Base-by-base conservation (phyloP, 2,329 filamentous ascomycete species). In the Phyllosticta ampelicida region DNA sequence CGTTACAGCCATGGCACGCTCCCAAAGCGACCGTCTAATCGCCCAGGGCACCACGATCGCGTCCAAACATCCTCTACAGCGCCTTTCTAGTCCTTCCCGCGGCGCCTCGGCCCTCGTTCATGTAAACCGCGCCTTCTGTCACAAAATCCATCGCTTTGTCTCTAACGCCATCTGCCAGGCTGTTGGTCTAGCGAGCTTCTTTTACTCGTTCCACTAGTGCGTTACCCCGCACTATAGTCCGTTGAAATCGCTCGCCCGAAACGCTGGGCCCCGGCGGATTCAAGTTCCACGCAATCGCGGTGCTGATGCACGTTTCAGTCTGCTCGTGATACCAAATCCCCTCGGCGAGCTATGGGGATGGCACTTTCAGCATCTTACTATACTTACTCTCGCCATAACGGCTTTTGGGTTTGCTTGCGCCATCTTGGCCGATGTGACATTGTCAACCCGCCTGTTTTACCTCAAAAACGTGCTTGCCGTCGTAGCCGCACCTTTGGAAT, bases 341-440 rank as follows among this genome's bases (percentile, higher is more conserved):
- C 29, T 59, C 48, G 48, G 19, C 53, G 57, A 52, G 13, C 48
- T 53, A n/a, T 59, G 53, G 64, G 86, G 86, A 59, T 85, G 85
- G 73, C 80, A 87, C 66, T 80, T 84, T 62, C 84, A 88, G 69
- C 89, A 86, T 66, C 78, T 90, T 29, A 90, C 86, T 63, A 89
- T 89, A 21, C 51, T 48, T 53, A 53, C 53, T n/a, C 78, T 90
- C 50, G 74, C 78, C 1, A 73, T 86, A 21, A 79, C 85, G 0
- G 77, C 81, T 10, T 63, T 78, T 51, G 86, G 83, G 54, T 89
- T 89, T 68, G 63, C 71, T 54, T 71, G 80, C 23, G 87, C 81
- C 3, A 72, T 86, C 4, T 67, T 85, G 36, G 84, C 86, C 56
- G 87, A 90, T 68, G 64, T 89, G 9, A 82, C 82, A 0, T 68